phyloP scores from a whole-genome alignment of 2,329 filamentous ascomycete genomes.

The Peltaster fructicola region DNA sequence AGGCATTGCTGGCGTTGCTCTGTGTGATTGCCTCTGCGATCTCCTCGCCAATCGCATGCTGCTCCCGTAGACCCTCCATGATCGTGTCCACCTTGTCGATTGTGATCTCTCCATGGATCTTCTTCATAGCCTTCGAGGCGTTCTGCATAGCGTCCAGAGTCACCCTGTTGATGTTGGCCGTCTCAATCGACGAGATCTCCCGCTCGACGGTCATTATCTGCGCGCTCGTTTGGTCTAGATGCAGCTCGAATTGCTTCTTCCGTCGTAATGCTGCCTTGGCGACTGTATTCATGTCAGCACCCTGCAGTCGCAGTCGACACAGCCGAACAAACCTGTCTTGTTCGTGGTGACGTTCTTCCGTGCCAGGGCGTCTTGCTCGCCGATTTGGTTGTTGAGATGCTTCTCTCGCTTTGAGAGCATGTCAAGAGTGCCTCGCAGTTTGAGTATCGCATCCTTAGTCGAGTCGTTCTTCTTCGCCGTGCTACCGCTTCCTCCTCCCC shows the following conservation, averaged over 20 bases:
- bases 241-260: conserved; percentile 89
- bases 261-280: conserved; percentile 78
- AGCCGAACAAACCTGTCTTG: conserved; percentile 56
- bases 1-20: conserved; percentile 45
- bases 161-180: conserved; percentile 96
- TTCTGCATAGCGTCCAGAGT: conserved; percentile 88
- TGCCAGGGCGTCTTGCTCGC: conserved; percentile 76
- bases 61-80: conserved; percentile 84
- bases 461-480: conserved; percentile 80
- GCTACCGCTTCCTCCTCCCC: conserved; percentile 68
- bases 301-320: conserved; percentile 1
- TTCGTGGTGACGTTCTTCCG: conserved; percentile 77
- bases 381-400: conserved; percentile 80
- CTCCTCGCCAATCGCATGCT: conserved; percentile 84
- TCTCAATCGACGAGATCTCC: conserved; percentile 92
- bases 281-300: conserved; percentile 34
- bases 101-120: conserved; percentile 78
- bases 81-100: conserved; percentile 89
- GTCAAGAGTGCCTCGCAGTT: conserved; percentile 72
- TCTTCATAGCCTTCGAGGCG: conserved; percentile 76
- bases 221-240: conserved; percentile 71
- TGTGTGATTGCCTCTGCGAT: conserved; percentile 71
- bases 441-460: conserved; percentile 91
- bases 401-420: conserved; percentile 96
- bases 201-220: conserved; percentile 88